Evolutionary conservation across 495 filamentous ascomycete species (phyloP).

Genomic region (Lepidopterella palustris): DNA sequence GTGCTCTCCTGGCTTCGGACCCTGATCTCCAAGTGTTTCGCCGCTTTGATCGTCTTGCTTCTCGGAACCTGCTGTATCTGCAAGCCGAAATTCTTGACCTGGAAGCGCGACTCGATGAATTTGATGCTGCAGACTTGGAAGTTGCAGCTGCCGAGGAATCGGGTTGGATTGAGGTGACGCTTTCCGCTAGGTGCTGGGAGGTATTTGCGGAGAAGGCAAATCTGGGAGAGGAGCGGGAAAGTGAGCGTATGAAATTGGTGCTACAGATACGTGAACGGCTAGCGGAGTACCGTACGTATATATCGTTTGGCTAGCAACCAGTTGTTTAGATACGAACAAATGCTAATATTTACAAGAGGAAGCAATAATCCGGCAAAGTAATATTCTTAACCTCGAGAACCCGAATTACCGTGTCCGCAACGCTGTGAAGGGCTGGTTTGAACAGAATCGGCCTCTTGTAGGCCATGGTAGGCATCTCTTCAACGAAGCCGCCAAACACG

Average conservation of each 20-base stretch:
- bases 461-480: slow-evolving; percentile 13
- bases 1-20: slow-evolving; percentile 11
- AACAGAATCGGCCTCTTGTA: slow-evolving; percentile 10
- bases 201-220: slow-evolving; percentile 11
- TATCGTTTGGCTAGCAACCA: too few relatives aligned
- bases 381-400: slow-evolving; percentile 10
- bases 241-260: slow-evolving; percentile 11
- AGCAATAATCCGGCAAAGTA: slow-evolving; percentile 15
- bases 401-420: slow-evolving; percentile 6
- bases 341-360: slow-evolving; percentile 6
- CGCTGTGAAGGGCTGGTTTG: slow-evolving; percentile 12
- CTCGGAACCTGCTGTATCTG: slow-evolving; percentile 23
- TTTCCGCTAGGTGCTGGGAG: slow-evolving; percentile 16
- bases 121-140: slow-evolving; percentile 17
- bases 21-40: slow-evolving; percentile 17
- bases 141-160: slow-evolving; percentile 6
- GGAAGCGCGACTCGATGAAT: slow-evolving; percentile 10
- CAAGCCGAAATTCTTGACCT: slow-evolving; percentile 22
- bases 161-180: slow-evolving; percentile 12
- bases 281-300: slow-evolving; percentile 13
- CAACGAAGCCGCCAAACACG: slow-evolving; percentile 3
- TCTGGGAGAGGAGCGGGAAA: slow-evolving; percentile 3
- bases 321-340: too few relatives aligned
- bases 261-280: slow-evolving; percentile 10
- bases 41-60: slow-evolving; percentile 15